phyloP scores from a whole-genome alignment of 257 asterid species.

The Lavandula angustifolia region DNA sequence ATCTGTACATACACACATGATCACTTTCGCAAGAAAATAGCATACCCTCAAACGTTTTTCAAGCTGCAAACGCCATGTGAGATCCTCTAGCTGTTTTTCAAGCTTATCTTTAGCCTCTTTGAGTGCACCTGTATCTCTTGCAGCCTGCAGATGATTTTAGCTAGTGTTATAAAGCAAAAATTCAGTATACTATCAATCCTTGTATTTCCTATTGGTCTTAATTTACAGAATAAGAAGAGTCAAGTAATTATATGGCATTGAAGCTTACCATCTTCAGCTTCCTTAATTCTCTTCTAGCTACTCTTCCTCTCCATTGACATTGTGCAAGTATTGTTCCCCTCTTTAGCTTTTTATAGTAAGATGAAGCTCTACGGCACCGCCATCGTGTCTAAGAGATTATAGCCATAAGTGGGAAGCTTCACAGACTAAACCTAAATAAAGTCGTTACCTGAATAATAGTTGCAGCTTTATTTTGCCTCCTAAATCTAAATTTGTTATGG shows the following conservation, averaged over 20 bases:
- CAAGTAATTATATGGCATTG: conserved; percentile 20
- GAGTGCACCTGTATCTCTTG: conserved; percentile 97
- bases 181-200: conserved; percentile 2
- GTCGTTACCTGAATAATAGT: conserved; percentile 69
- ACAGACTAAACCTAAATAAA: conserved; percentile 19
- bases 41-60: conserved; percentile 90
- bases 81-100: conserved; percentile 93
- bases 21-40: conserved; percentile 28
- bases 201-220: conserved; percentile 21
- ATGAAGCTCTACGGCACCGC: conserved; percentile 73
- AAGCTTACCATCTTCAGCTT: conserved; percentile 76
- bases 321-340: conserved; percentile 73
- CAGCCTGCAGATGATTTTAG: conserved; percentile 64
- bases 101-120: conserved; percentile 95
- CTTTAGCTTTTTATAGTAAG: conserved; percentile 65
- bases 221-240: neutral
- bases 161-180: conserved; percentile 10
- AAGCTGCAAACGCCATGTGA: conserved; percentile 87
- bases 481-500: conserved; percentile 47
- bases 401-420: conserved; percentile 31
- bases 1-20: conserved; percentile 1
- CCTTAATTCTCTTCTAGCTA: conserved; percentile 79
- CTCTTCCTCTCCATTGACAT: conserved; percentile 85
- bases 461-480: conserved; percentile 73
- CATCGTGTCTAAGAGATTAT: conserved; percentile 67